Evolutionary conservation across 129 eudicot species (phyloP).

Genomic region (Centaurea solstitialis): DNA sequence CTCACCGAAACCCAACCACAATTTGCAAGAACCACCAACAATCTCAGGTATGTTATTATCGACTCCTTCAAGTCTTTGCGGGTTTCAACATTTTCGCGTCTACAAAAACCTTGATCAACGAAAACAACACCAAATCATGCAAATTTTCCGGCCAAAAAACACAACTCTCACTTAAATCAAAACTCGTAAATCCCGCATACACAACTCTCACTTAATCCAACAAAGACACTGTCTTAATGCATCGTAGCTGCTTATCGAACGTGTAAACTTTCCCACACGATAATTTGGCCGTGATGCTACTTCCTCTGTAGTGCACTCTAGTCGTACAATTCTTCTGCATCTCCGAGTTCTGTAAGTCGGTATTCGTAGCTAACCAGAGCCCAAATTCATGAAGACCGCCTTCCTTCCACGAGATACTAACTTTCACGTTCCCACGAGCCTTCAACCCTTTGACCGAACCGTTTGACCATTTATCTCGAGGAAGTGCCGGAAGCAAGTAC

Average conservation of each 20-base stretch:
- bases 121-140: not conserved
- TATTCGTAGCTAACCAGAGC: slow-evolving; percentile 46
- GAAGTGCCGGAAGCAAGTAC: slow-evolving; percentile 89
- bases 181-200: not conserved
- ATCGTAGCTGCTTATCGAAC: slow-evolving; percentile 51
- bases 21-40: not conserved
- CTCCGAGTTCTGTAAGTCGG: slow-evolving; percentile 18
- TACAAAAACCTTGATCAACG: slow-evolving; percentile 7
- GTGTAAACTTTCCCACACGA: slow-evolving; percentile 65
- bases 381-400: slow-evolving; percentile 79
- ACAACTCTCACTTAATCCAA: not conserved
- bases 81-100: not conserved
- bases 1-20: no score
- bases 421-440: slow-evolving; percentile 81
- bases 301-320: slow-evolving; percentile 66
- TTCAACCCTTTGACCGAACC: slow-evolving; percentile 85
- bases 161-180: slow-evolving; percentile 1
- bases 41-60: not conserved
- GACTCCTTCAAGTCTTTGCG: not conserved
- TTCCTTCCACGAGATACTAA: slow-evolving; percentile 71
- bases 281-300: slow-evolving; percentile 37
- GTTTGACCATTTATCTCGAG: slow-evolving; percentile 75
- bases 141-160: slow-evolving; percentile 1
- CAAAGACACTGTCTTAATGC: slow-evolving; percentile 44
- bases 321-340: slow-evolving; percentile 24